Evolutionary conservation across 2,329 filamentous ascomycete species (phyloP), one percentile per base, ranked within the genome.

Genomic region (Colletotrichum theobromicola): DNA sequence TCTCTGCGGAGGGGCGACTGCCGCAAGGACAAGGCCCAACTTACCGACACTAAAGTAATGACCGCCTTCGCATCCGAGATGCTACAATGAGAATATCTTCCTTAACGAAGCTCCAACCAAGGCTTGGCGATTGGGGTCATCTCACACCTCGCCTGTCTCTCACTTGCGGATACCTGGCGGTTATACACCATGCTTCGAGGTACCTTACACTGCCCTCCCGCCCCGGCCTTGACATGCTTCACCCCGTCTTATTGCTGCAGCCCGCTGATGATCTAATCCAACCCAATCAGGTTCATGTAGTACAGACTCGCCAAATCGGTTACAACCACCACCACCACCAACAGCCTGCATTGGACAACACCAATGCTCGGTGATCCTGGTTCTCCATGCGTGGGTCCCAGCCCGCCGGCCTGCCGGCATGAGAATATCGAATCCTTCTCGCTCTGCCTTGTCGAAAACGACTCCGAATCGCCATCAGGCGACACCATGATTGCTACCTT

Each of bases 191-290:
- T 15, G 24, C 60, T 35, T 60, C 60, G 35, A 65, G 60, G 67
- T 28, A 50, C 42, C 42, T 50, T 13, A 60, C 53, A 28, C 21
- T 42, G 32, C 24, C 61, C 8, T 46, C 55, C 15, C n/a, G 6
- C 9, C n/a, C 8, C 37, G 26, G 34, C 55, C 66, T 32, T 46
- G n/a, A n/a, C 55, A 16, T 50, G 34, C 18, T 35, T 18, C 42
- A 16, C 65, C 24, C 35, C 18, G 9, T 50, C 53, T 42, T 66
- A 35, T 28, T 24, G 16, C 37, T 57, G 35, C 72, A 72, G 16
- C 42, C 46, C 42, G n/a, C 32, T 66, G 61, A 74, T 66, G 72
- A 72, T 55, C 26, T 72, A 66, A 67, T 53, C 42, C 42, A 55
- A 26, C 9, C 55, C 62, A 35, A 15, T 16, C 21, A 18, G 21